Evolutionary conservation across 495 filamentous ascomycete species (phyloP), one percentile per base, ranked within the genome.

Genomic region (Endocarpon pusillum): DNA sequence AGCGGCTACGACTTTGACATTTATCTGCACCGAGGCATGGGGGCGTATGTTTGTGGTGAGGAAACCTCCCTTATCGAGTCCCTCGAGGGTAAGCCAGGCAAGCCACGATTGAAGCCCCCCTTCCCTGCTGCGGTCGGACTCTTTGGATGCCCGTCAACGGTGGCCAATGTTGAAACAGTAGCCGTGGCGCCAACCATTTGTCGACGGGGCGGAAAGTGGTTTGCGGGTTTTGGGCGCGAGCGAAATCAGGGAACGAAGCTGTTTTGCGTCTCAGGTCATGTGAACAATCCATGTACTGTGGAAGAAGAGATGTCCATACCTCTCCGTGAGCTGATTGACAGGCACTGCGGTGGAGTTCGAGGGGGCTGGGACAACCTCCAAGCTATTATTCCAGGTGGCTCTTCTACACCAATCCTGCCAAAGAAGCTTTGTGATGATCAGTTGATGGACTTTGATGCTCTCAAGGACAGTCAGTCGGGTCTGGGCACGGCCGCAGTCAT

Each of bases 231-330:
- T 51, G 89, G 89, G 21, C 84, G 89, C 38, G 86, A 94, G 59
- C 76, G 85, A 44, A 97, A 97, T 59, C 64, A 76, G 36, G 89
- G 89, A 52, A 97, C 89, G 28, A 97, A 97, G 67, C 75, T 97
- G 22, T 97, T 79, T 73, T 94, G 86, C 62, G 94, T 97, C 59
- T 94, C 85, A 22, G 89, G 89, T 17, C 83, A 96, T 57, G 89
- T 97, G 64, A 96, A 96, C 71, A 91, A 96, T 66, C 89, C 89
- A 32, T 79, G 70, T 55, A 96, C 91, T 6, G 87, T 97, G 29
- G 89, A 97, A 55, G 89, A 97, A 58, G 87, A 96, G 61, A 97
- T 97, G 89, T 84, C 77, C 44, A 96, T 96, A 42, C 74, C 89
- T 6, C 67, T 97, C 32, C 72, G 78, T 21, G 89, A 97, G 54